These are phyloP conservation scores for Symbiodinium pilosum DNA, from an alignment of 73 alveolate species.

Conservation along the genomic window DNA sequence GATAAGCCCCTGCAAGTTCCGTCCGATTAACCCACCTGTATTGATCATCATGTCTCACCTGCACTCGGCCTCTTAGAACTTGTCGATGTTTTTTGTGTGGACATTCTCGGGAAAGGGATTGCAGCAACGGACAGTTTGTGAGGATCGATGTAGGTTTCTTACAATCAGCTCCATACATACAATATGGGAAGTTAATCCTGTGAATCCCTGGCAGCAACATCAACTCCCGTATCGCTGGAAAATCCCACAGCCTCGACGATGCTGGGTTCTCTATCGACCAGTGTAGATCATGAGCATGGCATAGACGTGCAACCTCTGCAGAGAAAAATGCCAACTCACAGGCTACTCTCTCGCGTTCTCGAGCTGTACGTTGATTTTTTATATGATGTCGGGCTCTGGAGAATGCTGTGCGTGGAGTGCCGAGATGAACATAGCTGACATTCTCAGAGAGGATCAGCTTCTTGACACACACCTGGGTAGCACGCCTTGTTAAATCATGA, in stretches of 20 bases:
- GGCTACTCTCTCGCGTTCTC: not conserved
- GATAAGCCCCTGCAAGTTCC: too few species aligned
- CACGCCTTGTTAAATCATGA: not conserved
- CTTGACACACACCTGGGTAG: not conserved
- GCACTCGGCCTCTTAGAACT: too few species aligned
- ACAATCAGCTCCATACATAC: not conserved
- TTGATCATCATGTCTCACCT: too few species aligned
- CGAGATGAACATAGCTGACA: not conserved
- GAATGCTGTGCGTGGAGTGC: not conserved
- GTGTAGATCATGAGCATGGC: too few species aligned
- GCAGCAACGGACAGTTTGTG: not conserved
- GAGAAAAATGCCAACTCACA: slow-evolving; percentile 39
- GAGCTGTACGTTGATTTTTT: not conserved
- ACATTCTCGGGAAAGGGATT: too few species aligned
- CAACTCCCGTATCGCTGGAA: not conserved
- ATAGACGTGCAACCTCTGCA: not conserved
- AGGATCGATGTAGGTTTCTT: not conserved
- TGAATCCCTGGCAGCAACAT: too few species aligned
- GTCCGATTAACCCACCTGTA: too few species aligned
- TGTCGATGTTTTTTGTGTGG: too few species aligned
- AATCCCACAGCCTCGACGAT: slow-evolving; percentile 5
- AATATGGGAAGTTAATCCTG: not conserved
- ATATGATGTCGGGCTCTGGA: not conserved
- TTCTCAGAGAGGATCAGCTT: not conserved
- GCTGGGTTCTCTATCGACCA: slow-evolving; percentile 38